Base-by-base conservation (phyloP, 192 early-diverging fungal genomes). In the Haplosporangium gracile region DNA sequence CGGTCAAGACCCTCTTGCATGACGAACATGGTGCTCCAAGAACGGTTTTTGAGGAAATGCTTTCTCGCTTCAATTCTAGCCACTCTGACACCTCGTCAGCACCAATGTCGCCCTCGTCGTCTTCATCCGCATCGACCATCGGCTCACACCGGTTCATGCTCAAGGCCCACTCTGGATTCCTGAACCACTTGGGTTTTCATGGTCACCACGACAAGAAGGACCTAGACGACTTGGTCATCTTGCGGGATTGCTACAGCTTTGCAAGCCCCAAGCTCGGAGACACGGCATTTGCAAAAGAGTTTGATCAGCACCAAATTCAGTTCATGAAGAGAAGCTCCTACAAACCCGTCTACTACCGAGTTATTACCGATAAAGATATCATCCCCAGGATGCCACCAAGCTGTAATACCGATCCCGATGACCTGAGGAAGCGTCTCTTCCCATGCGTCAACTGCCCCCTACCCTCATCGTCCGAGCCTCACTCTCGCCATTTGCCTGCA, bases 201-300 rank as follows among this genome's bases (percentile, higher is more conserved):
- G 9, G 24, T 10, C 73, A 74, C 24, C 36, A 76, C 42, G 26
- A 40, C 13, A 11, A 68, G 32, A 42, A 43, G 22, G 40, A 36
- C 55, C 72, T 74, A 26, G 29, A 72, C 5, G 55, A 78, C 11
- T 20, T 72, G 20, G 68, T 83, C 34, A 9, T 81, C 24, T 26
- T 91, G n/a, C 83, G 89, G n/a, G 90, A 90, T 51, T 83, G 72
- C n/a, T 91, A 90, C 55, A 77, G 76, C 8, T 88, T 90, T 53
- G 92, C 88, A 2, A 88, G 82, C 22, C 92, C 91, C 20, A 82
- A 82, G 42, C 63, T 91, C 4, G 91, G 91, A 13, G 89, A 92
- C 65, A 79, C 76, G 6, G 75, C 81, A 13, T 92, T 92, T 83
- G 89, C 91, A 0, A 63, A 89, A 3, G 45, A 85, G 26, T 92